These are phyloP conservation scores for Candida sithepensis DNA, from an alignment of 805 yeast genomes.

Conservation along the genomic window DNA sequence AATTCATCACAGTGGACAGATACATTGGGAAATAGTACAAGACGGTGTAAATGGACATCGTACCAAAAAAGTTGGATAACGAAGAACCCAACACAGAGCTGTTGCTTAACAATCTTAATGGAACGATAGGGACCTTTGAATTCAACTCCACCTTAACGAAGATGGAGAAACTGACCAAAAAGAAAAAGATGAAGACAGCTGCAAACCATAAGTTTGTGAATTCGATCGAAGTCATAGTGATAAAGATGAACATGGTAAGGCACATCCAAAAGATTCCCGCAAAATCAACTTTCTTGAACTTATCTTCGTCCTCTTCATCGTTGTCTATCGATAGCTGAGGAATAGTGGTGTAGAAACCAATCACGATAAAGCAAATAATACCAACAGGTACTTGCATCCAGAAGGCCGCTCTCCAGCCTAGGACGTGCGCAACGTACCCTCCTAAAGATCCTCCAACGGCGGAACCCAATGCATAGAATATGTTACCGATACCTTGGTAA, in stretches of 20 bases:
- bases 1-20: slow-evolving; percentile 50
- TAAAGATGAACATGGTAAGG: slow-evolving; percentile 26
- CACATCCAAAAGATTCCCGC: slow-evolving; percentile 33
- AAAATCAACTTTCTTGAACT: slow-evolving; percentile 56
- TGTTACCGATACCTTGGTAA: slow-evolving; percentile 81
- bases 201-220: slow-evolving; percentile 44
- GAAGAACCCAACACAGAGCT: slow-evolving; percentile 64
- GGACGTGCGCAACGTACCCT: slow-evolving; percentile 53
- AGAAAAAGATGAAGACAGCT: slow-evolving; percentile 25
- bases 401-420: slow-evolving; percentile 68
- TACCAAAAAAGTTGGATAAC: slow-evolving; percentile 56
- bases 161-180: slow-evolving; percentile 5
- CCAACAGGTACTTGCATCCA: slow-evolving; percentile 54
- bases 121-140: slow-evolving; percentile 55
- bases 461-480: slow-evolving; percentile 77
- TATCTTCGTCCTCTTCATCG: slow-evolving; percentile 33
- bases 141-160: slow-evolving; percentile 22
- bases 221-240: slow-evolving; percentile 34
- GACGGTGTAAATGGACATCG: slow-evolving; percentile 45
- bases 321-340: slow-evolving; percentile 34
- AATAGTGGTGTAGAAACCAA: slow-evolving; percentile 38
- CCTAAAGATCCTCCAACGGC: slow-evolving; percentile 65
- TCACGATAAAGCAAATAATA: slow-evolving; percentile 32
- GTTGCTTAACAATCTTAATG: slow-evolving; percentile 49
- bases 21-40: slow-evolving; percentile 62